Evolutionary conservation across 2,329 filamentous ascomycete species (phyloP), one percentile per base, ranked within the genome.

Genomic region (Epichloe hybrida): DNA sequence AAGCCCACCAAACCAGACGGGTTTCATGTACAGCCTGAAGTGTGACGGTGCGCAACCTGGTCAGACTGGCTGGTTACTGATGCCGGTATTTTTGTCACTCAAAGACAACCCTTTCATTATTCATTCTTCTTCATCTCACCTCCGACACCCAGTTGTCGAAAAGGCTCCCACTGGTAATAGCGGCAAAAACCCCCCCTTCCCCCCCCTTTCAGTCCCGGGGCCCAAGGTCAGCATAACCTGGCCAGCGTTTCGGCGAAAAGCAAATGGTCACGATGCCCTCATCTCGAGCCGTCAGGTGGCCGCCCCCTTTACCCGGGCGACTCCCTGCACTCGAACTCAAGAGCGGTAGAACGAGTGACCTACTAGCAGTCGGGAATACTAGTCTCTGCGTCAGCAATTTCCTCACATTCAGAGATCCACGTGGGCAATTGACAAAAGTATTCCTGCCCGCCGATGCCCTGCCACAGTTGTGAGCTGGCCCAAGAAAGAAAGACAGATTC

Each of bases 201-300:
- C 37, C 23, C 23, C 6, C 6, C 0, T 1, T 6, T 23, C 23
- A 23, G 23, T 27, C 23, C 23, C 6, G 23, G 23, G 23, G 23
- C 7, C 23, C 23, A 5, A 23, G 37, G 13, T 37, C 36, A 20
- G 40, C 31, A 21, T 20, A 20, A 27, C 44, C 8, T 21, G 34
- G 34, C 13, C 13, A 36, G 31, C 17, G 34, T 34, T n/a, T 15
- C 13, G 27, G 13, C 20, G 13, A 11, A 39, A 40, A 5, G 13
- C 27, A 20, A n/a, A 34, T 21, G 36, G 47, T 49, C 47, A 49
- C 47, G 47, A 49, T 49, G 38, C 47, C 38, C 34, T 42, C 47
- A 48, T 15, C n/a, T 41, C 17, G 8, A 34, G 27, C 13, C 23
- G 47, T 35, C 47, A 42, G 47, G 47, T 49, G 47, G 41, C 47